Base-by-base conservation (phyloP, 768 basidiomycete genomes). In the Plicaturopsis crispa region DNA sequence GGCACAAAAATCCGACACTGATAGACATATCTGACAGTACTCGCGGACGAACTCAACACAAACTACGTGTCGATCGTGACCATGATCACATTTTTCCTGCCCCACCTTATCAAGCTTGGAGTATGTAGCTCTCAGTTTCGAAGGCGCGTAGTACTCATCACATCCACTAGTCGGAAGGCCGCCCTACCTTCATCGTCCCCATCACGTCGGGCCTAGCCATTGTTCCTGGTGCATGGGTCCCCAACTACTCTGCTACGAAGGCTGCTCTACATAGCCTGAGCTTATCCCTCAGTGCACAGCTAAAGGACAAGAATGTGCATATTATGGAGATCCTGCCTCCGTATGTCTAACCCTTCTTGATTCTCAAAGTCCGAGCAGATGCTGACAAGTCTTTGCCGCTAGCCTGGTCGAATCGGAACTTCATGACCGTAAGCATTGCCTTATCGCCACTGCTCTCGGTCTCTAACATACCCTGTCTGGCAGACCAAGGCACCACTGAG, bases 381-480 rank as follows among this genome's bases (percentile, higher is more conserved):
- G 13, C 18, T 17, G 30, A 21, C n/a, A 4, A 20, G n/a, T 35
- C 8, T 32, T 24, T 36, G 32, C 19, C 30, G 14, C 7, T 38
- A 77, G 75, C 8, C 60, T 79, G 6, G 73, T 75, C 6, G 77
- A 79, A 54, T 78, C 75, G 3, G 77, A 79, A 47, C 57, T 79
- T 21, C 76, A 80, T 47, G 75, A 78, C 45, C 62, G 75, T 74
- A 46, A 46, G 67, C 49, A 3, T 24, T 33, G 19, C 20, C 40
- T 26, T 14, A n/a, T 18, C 7, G 16, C 16, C 13, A 26, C 18
- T 41, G 23, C 20, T 20, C 36, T 24, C 14, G 23, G 19, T 20
- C 37, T 30, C 14, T 37, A 34, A 35, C 26, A n/a, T 33, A 17
- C 8, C 6, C 21, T 14, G 4, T 44, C 36, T 34, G 21, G 35